Evolutionary conservation across 2,329 filamentous ascomycete species (phyloP).

Genomic region (Ascochyta pisi): DNA sequence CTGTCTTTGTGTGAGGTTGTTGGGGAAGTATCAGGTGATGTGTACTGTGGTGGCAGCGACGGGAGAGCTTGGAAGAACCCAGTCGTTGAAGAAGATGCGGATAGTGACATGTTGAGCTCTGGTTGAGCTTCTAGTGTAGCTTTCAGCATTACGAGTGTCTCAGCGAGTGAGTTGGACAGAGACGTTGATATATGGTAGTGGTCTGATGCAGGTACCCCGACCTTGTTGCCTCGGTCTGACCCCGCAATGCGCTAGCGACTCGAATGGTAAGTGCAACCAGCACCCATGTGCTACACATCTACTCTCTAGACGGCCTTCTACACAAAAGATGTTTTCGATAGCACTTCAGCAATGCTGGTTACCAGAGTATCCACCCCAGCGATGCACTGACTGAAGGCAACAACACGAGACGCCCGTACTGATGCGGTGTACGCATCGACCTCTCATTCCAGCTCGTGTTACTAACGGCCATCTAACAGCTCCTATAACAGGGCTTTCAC

Average conservation of each 20-base stretch:
- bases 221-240: not conserved
- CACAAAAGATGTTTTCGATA: too few species aligned
- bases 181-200: not conserved
- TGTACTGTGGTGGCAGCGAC: slow-evolving; percentile 35
- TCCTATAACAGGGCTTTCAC: too few species aligned
- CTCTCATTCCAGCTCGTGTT: not conserved
- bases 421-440: too few species aligned
- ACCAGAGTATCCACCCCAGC: not conserved
- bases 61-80: slow-evolving; percentile 44
- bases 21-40: slow-evolving; percentile 6
- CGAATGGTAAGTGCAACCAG: slow-evolving; percentile 12
- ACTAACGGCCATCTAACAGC: too few species aligned
- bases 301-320: too few species aligned
- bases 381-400: not conserved
- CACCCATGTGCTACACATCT: not conserved
- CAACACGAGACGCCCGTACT: not conserved
- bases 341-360: too few species aligned
- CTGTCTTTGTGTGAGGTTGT: not conserved
- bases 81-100: slow-evolving; percentile 35
- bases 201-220: not conserved
- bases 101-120: slow-evolving; percentile 27
- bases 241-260: not conserved
- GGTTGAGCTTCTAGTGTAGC: slow-evolving; percentile 8
- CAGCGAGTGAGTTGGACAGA: not conserved
- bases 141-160: slow-evolving; percentile 5